Percentiles rank a stretch among this genome's conserved stretches.
phyloP scores from a whole-genome alignment of 306 rosid genomes.

The Citrullus mucosospermus region DNA sequence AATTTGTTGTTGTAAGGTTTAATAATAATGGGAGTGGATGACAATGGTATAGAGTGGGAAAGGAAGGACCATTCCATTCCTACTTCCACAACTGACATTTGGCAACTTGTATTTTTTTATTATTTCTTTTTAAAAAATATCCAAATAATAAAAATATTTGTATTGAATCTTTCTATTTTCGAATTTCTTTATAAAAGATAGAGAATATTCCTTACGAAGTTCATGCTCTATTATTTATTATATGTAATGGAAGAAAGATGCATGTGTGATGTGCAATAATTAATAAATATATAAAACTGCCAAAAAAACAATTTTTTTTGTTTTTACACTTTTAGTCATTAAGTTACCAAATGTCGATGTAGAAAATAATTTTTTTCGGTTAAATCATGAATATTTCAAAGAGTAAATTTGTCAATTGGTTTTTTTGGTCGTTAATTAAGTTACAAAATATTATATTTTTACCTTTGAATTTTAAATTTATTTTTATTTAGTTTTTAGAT shows the following conservation, averaged over 20 bases:
- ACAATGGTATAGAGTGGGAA: background rate
- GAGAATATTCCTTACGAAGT: background rate
- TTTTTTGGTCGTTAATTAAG: too few relatives aligned
- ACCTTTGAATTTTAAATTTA: too few relatives aligned
- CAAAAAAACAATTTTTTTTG: too few relatives aligned
- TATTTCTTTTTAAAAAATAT: background rate
- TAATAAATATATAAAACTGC: background rate
- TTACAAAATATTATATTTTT: too few relatives aligned
- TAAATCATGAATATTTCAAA: too few relatives aligned
- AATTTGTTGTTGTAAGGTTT: background rate
- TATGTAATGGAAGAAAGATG: background rate
- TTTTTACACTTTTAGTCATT: too few relatives aligned
- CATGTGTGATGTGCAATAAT: background rate
- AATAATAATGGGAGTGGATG: constrained; percentile 2
- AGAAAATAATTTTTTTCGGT: too few relatives aligned
- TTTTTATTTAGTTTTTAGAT: too few relatives aligned
- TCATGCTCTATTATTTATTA: background rate
- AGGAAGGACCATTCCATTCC: background rate
- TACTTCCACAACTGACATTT: background rate
- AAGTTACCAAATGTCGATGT: too few relatives aligned
- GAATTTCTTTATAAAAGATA: background rate
- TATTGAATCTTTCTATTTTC: background rate
- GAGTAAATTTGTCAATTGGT: too few relatives aligned
- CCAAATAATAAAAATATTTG: background rate
- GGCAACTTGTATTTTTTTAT: background rate